A percentile compares a stretch with the other conserved stretches of the same genome.
phyloP scores from a whole-genome alignment of 1,284 basidiomycete genomes.

The Malassezia sympodialis region DNA sequence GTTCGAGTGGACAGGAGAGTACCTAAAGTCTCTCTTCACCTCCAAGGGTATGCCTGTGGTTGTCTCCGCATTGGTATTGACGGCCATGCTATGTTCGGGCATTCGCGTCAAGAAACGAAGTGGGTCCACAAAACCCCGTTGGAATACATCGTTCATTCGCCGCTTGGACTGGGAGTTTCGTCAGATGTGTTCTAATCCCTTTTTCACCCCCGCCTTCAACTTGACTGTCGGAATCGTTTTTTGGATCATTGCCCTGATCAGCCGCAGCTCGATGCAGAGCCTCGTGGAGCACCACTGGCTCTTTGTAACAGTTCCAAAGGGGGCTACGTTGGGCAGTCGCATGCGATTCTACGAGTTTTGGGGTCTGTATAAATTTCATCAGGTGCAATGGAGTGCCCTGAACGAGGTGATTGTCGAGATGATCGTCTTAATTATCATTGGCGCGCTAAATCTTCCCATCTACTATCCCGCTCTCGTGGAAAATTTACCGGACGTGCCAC shows the following conservation, averaged over 20 bases:
- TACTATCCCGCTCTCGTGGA: constrained; percentile 8
- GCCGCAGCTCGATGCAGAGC: not conserved
- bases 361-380: not conserved
- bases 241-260: constrained; percentile 1
- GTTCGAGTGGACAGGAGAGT: constrained; percentile 1
- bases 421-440: constrained; percentile 5
- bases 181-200: not conserved
- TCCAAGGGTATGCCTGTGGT: not conserved
- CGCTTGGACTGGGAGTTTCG: constrained; percentile 7
- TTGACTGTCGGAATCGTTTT: not conserved
- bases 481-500: not conserved
- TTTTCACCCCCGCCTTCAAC: constrained; percentile 1
- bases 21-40: constrained; percentile 2
- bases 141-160: not conserved
- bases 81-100: not conserved
- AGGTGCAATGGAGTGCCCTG: constrained; percentile 3
- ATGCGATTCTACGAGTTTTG: constrained; percentile 13
- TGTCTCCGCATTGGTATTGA: not conserved
- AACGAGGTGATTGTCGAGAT: constrained; percentile 1
- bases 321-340: not conserved
- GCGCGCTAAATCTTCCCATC: constrained; percentile 8
- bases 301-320: constrained; percentile 2
- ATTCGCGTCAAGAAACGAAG: constrained; percentile 4
- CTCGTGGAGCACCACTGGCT: constrained; percentile 10
- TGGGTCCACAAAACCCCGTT: not conserved